Base-by-base conservation (phyloP, 2,329 filamentous ascomycete species). In the Calonectria ilicicola region DNA sequence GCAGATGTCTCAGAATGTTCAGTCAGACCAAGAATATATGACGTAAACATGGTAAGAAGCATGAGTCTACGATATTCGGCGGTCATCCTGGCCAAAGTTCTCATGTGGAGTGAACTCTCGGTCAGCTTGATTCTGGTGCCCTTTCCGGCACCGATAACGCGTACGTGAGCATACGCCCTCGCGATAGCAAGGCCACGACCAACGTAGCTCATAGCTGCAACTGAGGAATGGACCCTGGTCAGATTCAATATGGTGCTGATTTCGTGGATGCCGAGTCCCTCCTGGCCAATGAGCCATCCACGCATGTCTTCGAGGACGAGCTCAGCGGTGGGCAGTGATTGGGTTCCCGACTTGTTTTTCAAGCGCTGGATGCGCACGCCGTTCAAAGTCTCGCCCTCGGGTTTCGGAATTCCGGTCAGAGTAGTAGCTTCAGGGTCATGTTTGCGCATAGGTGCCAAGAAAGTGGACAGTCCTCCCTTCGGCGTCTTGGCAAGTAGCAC, bases 301-400 rank as follows among this genome's bases (percentile, higher is more conserved):
- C 92, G 88, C 86, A 91, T 90, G n/a, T 85, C 87, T 19, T 87
- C 85, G 3, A 94, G 86, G 72, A 93, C 92, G 0, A 95, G 87
- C 81, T 95, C 93, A 0, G 93, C 93, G 0, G 93, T 95, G 0
- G 93, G 93, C 0, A 95, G 85, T 0, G 91, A 87, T 58, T 90
- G 90, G 0, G 93, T 95, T 29, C 93, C 93, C 3, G 94, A 87
- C 79, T 95, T 95, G 81, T 90, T 90, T 83, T 95, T 95, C 19
- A 95, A 85, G 0, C 93, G 88, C 70, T 92, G 90, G 74, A 95
- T 93, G 10, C 86, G 86, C 10, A 95, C 86, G 2, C 93, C 93
- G 78, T 95, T 95, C 14, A 92, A 86, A 65, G 89, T 87, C 2
- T 85, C 68, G 71, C 83, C 83, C 14, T 81, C 71, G 0, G 62